Base-by-base conservation (phyloP, 2,329 filamentous ascomycete genomes). In the Aureobasidium sp. region DNA sequence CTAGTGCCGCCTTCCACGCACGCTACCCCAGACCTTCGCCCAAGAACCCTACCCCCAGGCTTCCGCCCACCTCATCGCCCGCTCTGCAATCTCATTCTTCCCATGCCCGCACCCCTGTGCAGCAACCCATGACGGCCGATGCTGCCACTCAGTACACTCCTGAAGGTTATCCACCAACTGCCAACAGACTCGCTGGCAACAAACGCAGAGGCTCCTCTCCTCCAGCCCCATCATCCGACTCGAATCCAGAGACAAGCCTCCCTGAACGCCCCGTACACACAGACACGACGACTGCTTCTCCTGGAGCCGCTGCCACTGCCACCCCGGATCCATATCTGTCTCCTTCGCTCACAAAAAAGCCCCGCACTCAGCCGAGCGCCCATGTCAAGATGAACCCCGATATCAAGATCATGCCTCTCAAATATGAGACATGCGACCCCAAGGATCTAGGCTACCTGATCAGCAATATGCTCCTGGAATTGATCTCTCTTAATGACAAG, bases 401-500 rank as follows among this genome's bases (percentile, higher is more conserved):
- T 14, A 75, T 77, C 15, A 86, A 85, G 70, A 67, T 81, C 62
- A 81, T 94, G 71, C 89, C 94, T 0, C 75, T 82, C 64, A 81
- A 82, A 69, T 99, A 99, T 74, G 91, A 96, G 74, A 78, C 86
- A 12, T 96, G 90, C 72, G 81, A 88, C 42, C 84, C 90, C 9
- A 89, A 91, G 70, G 92, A 97, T 72, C 84, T 99, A 72, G 94
- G 96, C 31, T 82, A 93, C 45, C 79, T 99, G 64, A 94, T 99
- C 67, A 87, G 92, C 49, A 90, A 95, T 71, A 97, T 99, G 94
- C 82, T 99, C 52, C 87, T 92, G 75, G 94, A 99, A 76, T 80
- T 99, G 52, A 96, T 99, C 67, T 87, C 90, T 65, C 90, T 93
- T 66, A 99, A 99, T 70, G 94, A 99, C 73, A 84, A 84, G 53